Base-by-base conservation (phyloP, 225 moss, liverwort and hornwort species). In the Polytrichum commune region DNA sequence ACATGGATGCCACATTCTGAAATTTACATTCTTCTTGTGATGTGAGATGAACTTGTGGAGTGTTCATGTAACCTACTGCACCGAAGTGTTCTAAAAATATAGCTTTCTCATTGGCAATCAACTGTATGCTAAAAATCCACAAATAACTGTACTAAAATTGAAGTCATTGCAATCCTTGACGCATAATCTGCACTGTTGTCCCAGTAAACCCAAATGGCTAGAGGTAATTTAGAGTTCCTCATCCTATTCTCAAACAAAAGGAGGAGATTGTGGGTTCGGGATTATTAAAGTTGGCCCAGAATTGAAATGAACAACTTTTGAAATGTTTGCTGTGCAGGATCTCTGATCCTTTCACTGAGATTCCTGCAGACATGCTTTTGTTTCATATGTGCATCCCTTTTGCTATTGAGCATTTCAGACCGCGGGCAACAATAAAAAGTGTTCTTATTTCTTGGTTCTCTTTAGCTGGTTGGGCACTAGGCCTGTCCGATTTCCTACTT, bases 301-400 rank as follows among this genome's bases (percentile, higher is more conserved):
- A 8, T 58, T 8, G 22, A 8, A 58, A 58, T 24, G 24, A 58
- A 24, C 6, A n/a, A 6, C 58, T 58, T 58, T 20, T n/a, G 7
- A 22, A 28, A 71, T 18, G 46, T n/a, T 25, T 65, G 55, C 19
- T 61, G 27, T 76, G 89, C 95, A 98, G 98, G 86, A 91, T 99
- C 20, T 95, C 98, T 23, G 98, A 99, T 81, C 98, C 98, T 5
- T 99, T 99, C 64, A 99, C 95, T 6, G 98, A 99, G 79, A 99
- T 99, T 60, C 98, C 98, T 55, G 98, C 93, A 65, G 98, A 99
- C 46, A 98, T 99, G 98, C 78, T 99, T 73, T 74, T 99, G 64
- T 99, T 99, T 76, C 98, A 99, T 74, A 90, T 99, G 25, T 99
- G 98, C 61, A 99, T 99, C 54, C 97, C 97, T 5, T 95, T 98